phyloP scores from a whole-genome alignment of 2,329 filamentous ascomycete species.

The Ophiostoma montium region DNA sequence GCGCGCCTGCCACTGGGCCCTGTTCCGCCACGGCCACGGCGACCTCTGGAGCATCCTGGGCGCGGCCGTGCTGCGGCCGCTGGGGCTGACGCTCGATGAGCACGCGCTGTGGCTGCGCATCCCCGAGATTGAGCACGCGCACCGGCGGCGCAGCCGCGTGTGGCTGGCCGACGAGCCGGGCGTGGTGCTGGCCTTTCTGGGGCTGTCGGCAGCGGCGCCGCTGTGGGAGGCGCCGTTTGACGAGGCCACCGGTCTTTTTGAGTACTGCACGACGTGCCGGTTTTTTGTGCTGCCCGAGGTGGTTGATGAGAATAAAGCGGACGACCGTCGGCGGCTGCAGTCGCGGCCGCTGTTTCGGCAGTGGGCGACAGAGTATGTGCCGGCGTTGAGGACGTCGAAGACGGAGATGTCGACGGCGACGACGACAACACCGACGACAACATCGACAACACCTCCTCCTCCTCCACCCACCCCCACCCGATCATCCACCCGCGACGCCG shows the following conservation, averaged over 20 bases:
- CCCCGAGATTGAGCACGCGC: conserved; percentile 46
- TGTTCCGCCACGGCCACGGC: conserved; percentile 59
- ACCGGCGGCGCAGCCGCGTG: conserved; percentile 43
- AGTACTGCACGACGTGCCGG: conserved; percentile 42
- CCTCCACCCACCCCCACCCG: too few relatives aligned
- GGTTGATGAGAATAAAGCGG: too few relatives aligned
- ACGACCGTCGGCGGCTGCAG: conserved; percentile 42
- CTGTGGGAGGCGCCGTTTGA: conserved; percentile 44
- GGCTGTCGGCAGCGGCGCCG: conserved; percentile 28
- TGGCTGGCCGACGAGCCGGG: conserved; percentile 44
- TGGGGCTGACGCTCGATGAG: conserved; percentile 53
- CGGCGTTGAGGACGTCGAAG: conserved; percentile 16
- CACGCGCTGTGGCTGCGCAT: conserved; percentile 50
- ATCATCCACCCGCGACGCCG: conserved; percentile 34
- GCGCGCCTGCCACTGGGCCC: conserved; percentile 41
- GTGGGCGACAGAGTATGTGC: conserved; percentile 53
- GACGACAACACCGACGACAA: too few relatives aligned
- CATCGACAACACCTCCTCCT: too few relatives aligned
- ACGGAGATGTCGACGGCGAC: conserved; percentile 6
- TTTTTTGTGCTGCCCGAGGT: conserved; percentile 36
- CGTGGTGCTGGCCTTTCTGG: conserved; percentile 47
- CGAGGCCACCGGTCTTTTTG: conserved; percentile 41
- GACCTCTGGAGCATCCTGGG: conserved; percentile 55
- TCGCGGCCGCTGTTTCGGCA: conserved; percentile 41
- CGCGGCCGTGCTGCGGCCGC: conserved; percentile 45